phyloP scores from a whole-genome alignment of 1,139 yeast genomes.

The Saccharomycopsis hybrid region DNA sequence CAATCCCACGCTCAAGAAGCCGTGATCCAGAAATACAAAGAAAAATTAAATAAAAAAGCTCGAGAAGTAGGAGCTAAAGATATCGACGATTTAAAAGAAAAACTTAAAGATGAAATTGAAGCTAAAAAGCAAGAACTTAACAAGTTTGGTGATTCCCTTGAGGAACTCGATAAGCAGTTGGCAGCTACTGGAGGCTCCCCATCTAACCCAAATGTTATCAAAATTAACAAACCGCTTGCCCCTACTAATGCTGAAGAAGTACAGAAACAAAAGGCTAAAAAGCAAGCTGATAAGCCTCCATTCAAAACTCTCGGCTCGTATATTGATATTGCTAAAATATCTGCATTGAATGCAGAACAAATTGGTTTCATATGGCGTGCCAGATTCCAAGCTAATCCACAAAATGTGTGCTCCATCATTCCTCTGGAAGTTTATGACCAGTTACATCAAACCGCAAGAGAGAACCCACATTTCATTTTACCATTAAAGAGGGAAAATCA shows the following conservation, averaged over 20 bases:
- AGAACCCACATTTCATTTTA: slow-evolving; percentile 66
- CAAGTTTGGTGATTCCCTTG: slow-evolving; percentile 62
- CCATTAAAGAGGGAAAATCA: slow-evolving; percentile 52
- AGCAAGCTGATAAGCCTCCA: slow-evolving; percentile 40
- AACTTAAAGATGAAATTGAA: slow-evolving; percentile 56
- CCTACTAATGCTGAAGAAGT: slow-evolving; percentile 21
- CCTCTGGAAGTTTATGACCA: slow-evolving; percentile 49
- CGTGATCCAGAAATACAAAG: slow-evolving; percentile 30
- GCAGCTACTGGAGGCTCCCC: slow-evolving; percentile 31
- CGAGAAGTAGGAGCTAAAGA: slow-evolving; percentile 39
- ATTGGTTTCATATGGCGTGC: slow-evolving; percentile 87
- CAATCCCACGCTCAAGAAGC: slow-evolving; percentile 5
- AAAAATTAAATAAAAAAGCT: slow-evolving; percentile 45
- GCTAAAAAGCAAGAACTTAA: slow-evolving; percentile 48
- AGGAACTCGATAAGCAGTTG: slow-evolving; percentile 57
- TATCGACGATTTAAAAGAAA: slow-evolving; percentile 57
- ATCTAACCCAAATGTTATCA: slow-evolving; percentile 24
- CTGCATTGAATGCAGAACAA: slow-evolving; percentile 52
- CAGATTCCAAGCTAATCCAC: slow-evolving; percentile 59
- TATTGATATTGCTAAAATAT: slow-evolving; percentile 61
- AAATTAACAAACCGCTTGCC: slow-evolving; percentile 26
- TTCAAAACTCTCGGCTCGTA: slow-evolving; percentile 68
- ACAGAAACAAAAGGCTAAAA: too few relatives aligned
- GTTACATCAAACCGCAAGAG: slow-evolving; percentile 61
- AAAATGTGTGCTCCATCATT: slow-evolving; percentile 60